Evolutionary conservation across 2,329 filamentous ascomycete genomes (phyloP).

Genomic region (Phaeoacremonium minimum): DNA sequence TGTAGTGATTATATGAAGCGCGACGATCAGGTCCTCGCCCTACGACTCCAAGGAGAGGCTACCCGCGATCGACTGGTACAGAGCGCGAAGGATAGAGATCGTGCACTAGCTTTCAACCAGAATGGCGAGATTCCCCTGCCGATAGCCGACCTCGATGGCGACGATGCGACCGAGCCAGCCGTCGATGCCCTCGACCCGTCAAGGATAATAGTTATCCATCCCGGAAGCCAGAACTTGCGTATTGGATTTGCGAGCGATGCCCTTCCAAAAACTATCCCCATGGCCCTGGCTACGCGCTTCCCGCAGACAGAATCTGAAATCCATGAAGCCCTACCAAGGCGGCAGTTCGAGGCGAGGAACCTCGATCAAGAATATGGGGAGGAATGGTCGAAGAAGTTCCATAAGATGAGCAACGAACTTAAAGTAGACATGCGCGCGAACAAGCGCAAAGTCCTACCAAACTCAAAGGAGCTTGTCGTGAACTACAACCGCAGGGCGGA

Average conservation of each 20-base stretch:
- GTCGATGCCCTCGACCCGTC: slow-evolving; percentile 68
- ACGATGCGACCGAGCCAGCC: slow-evolving; percentile 49
- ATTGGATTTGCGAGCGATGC: slow-evolving; percentile 96
- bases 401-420: slow-evolving; percentile 78
- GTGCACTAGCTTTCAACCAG: slow-evolving; percentile 78
- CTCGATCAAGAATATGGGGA: slow-evolving; percentile 83
- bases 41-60: slow-evolving; percentile 84
- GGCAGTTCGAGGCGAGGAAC: slow-evolving; percentile 58
- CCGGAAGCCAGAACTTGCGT: slow-evolving; percentile 90
- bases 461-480: slow-evolving; percentile 90
- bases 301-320: slow-evolving; percentile 79
- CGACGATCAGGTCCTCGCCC: slow-evolving; percentile 90
- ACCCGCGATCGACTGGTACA: slow-evolving; percentile 79
- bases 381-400: slow-evolving; percentile 72
- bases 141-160: slow-evolving; percentile 52
- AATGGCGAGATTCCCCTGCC: slow-evolving; percentile 61
- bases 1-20: slow-evolving; percentile 92
- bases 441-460: slow-evolving; percentile 93
- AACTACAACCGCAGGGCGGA: slow-evolving; percentile 87
- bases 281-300: slow-evolving; percentile 81
- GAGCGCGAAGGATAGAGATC: slow-evolving; percentile 67
- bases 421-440: slow-evolving; percentile 88
- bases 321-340: slow-evolving; percentile 70
- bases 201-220: slow-evolving; percentile 91
- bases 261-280: slow-evolving; percentile 88